phyloP scores from a whole-genome alignment of 202 grass and related monocot genomes.

The Alloteropsis angusta region DNA sequence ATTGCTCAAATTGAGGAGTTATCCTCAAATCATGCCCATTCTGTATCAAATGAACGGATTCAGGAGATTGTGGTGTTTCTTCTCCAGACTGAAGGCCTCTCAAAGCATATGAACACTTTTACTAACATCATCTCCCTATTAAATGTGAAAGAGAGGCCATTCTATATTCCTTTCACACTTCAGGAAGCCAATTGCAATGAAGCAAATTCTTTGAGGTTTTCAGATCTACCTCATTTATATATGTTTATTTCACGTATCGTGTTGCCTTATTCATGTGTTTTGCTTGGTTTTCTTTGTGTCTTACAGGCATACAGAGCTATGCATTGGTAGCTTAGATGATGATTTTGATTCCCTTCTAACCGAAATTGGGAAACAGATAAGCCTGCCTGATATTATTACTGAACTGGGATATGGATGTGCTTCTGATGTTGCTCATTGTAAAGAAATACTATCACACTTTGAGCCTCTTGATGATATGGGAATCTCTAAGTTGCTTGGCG shows the following conservation, averaged over 20 bases:
- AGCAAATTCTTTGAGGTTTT: conserved; percentile 29
- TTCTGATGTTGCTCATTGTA: conserved; percentile 27
- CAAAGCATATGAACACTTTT: conserved; percentile 66
- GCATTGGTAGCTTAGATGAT: conserved; percentile 30
- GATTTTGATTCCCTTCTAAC: conserved; percentile 43
- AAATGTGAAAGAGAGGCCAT: conserved; percentile 44
- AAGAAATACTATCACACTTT: conserved; percentile 38
- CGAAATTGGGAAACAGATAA: conserved; percentile 48
- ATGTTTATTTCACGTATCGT: not conserved
- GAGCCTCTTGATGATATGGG: conserved; percentile 35
- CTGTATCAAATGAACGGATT: conserved; percentile 55
- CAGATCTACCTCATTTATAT: conserved; percentile 1
- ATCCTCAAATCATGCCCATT: conserved; percentile 46
- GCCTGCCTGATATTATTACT: conserved; percentile 35
- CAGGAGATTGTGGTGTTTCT: conserved; percentile 88
- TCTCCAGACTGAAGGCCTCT: conserved; percentile 55
- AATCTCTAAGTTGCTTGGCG: conserved; percentile 46
- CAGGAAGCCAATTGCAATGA: conserved; percentile 34
- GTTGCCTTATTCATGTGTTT: conserved; percentile 1
- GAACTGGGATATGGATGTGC: conserved; percentile 42
- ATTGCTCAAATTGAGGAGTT: conserved; percentile 52
- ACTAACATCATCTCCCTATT: conserved; percentile 64
- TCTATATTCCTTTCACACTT: conserved; percentile 43
- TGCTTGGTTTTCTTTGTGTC: conserved; percentile 4
- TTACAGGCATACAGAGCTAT: conserved; percentile 50